Conservation (phyloP, 352 stramenopile genomes). For the Globisporangium solare region DNA sequence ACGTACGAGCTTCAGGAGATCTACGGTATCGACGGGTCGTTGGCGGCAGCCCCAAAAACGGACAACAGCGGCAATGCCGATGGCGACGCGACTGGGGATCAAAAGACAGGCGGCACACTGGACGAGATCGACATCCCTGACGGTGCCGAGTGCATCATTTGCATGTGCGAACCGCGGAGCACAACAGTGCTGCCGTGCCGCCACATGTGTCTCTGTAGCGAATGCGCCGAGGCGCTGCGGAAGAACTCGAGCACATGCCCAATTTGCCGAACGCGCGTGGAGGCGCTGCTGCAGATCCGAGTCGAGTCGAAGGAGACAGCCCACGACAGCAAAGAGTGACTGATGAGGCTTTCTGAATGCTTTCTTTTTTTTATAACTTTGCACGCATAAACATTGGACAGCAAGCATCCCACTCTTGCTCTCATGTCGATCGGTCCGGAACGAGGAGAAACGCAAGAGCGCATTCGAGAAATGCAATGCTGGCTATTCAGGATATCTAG, state of each 20-base stretch:
- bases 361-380: no score
- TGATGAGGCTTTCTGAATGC: background rate
- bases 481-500: slow-evolving; percentile 9
- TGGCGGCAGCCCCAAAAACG: slow-evolving; percentile 41
- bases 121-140: slow-evolving; percentile 69
- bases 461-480: background rate
- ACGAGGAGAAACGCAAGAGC: background rate
- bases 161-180: slow-evolving; percentile 72
- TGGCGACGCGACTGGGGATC: background rate
- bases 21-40: slow-evolving; percentile 77
- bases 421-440: background rate
- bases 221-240: slow-evolving; percentile 72
- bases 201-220: slow-evolving; percentile 84
- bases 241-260: slow-evolving; percentile 72
- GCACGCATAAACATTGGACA: no score
- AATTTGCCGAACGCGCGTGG: slow-evolving; percentile 74
- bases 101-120: slow-evolving; percentile 8
- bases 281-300: slow-evolving; percentile 76
- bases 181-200: slow-evolving; percentile 82
- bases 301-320: slow-evolving; percentile 47
- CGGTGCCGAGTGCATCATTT: slow-evolving; percentile 86
- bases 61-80: slow-evolving; percentile 16
- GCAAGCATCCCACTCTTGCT: no score
- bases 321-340: slow-evolving; percentile 16
- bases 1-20: slow-evolving; percentile 88